Evolutionary conservation across 73 alveolate species (phyloP).

Genomic region (Durusdinium trenchii): DNA sequence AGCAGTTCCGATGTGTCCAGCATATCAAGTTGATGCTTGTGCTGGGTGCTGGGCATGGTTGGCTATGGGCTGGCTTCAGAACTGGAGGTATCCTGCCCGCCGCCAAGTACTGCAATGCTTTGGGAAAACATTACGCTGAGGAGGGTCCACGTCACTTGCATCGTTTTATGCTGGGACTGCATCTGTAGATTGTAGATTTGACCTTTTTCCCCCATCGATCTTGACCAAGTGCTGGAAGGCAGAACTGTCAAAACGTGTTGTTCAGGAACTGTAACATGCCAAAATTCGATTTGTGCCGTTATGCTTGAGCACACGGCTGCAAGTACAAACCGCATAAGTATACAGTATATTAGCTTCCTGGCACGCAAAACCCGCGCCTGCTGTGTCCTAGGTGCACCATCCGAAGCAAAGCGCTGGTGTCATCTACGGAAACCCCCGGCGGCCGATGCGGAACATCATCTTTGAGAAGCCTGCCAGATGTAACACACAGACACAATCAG

Average conservation of each 20-base stretch:
- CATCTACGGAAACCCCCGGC: conserved; percentile 59
- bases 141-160: conserved; percentile 7
- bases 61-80: neutral
- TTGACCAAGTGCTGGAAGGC: no score
- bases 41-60: neutral
- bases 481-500: neutral
- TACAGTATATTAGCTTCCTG: no score
- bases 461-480: conserved; percentile 40
- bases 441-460: conserved; percentile 73
- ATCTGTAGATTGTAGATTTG: no score
- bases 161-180: no score
- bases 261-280: no score
- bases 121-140: conserved; percentile 76
- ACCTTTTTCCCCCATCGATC: no score
- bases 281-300: no score
- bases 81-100: conserved; percentile 49
- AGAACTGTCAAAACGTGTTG: no score
- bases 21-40: neutral
- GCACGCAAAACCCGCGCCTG: neutral
- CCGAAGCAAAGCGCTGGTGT: conserved; percentile 89
- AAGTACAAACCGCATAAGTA: no score
- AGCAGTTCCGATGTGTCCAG: neutral
- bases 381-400: conserved; percentile 6
- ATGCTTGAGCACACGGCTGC: no score
- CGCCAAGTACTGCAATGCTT: conserved; percentile 62